Evolutionary conservation across 139 green algal genomes (phyloP), one percentile per base, ranked within the genome.

Genomic region (Gonium pectorale): DNA sequence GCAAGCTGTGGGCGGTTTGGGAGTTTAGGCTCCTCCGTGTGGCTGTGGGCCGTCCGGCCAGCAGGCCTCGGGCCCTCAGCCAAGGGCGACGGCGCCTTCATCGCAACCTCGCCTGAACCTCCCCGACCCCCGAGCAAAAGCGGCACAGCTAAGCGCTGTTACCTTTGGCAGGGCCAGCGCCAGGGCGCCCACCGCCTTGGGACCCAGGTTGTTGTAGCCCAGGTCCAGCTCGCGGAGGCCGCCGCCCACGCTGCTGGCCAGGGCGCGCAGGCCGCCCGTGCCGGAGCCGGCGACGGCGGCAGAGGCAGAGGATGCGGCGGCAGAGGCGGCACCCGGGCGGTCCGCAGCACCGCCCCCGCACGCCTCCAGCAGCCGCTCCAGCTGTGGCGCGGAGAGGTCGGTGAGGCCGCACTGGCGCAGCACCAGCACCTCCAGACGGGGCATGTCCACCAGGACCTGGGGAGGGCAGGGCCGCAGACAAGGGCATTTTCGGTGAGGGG

Each of bases 301-400:
- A 13, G 49, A 26, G 49, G 49, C 49, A 56, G 17, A 56, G 17
- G 49, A 13, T 26, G 49, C 17, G 49, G 49, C 49, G 13, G 49
- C 49, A 56, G 13, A 17, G 13, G 17, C 49, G 49, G 49, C 49
- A n/a, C n/a, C n/a, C n/a, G n/a, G n/a, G n/a, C n/a, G n/a, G n/a
- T n/a, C n/a, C n/a, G n/a, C n/a, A n/a, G n/a, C n/a, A n/a, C n/a
- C n/a, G n/a, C n/a, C n/a, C n/a, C n/a, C 13, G 33, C 35, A 46
- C 13, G 35, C 3, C 26, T 24, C 64, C 35, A 49, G 7, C 64
- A 71, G 64, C 1, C 40, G 22, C 29, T 27, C 52, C 67, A 89
- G 49, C 46, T 77, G 86, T 15, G 86, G 86, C n/a, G 86, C 72
- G n/a, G 78, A 83, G 63, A 85, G 77, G 44, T 90, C 86, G 7